Base-by-base conservation (phyloP, 164 flowering plant genomes). In the Sedum album region DNA sequence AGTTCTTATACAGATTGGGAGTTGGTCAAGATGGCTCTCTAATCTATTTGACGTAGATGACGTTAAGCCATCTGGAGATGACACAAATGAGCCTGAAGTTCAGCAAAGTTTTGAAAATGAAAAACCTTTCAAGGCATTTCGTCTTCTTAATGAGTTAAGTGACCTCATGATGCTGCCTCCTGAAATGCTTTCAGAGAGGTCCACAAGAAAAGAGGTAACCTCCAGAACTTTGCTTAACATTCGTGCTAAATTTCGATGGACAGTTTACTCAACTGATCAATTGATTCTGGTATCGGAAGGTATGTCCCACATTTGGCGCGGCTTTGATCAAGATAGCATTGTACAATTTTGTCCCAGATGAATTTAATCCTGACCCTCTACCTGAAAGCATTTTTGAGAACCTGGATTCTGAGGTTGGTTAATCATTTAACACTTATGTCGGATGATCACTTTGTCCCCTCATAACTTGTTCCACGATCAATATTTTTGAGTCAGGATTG, bases 141-240 rank as follows among this genome's bases (percentile, higher is more conserved):
- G 68, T 71, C 93, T 91, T 38, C 97, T 94, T 35, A 82, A 87
- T 77, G 90, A 91, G n/a, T 77, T 94, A 79, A 86, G 98, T 70
- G 96, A 94, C 75, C 93, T 94, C 49, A 79, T 94, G 90, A 94
- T 89, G 98, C 90, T 91, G 70, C 98, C 98, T 55, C 77, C 80
- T 73, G 95, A 85, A 67, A 85, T 91, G 96, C 88, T 94, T 66
- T 76, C 82, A 25, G 90, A 87, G 72, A 72, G 44, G 41, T 76
- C 86, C 71, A 84, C 83, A 61, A 84, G 97, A 73, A 86, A 81
- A 82, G 98, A 94, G 90, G 98, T 94, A 35, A 7, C 41, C 39
- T 51, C 26, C 21, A n/a, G 20, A 9, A 35, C 28, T n/a, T 39
- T 35, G 17, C 23, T 63, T 63, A 18, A 9, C 26, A 20, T 63